Conservation (phyloP, 768 basidiomycete genomes). For the Baorangia bicolor region DNA sequence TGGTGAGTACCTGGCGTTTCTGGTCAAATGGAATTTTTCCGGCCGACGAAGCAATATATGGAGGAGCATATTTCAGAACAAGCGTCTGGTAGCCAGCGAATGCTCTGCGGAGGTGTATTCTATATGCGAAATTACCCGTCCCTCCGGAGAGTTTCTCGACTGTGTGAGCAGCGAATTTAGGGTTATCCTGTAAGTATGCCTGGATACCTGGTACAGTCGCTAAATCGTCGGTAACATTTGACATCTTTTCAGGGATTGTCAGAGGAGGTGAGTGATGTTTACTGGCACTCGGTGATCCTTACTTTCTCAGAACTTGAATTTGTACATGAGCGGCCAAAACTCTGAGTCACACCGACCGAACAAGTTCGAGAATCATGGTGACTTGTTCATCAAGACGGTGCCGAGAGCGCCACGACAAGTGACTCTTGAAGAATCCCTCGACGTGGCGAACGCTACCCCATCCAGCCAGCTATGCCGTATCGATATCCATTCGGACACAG, state of each 20-base stretch:
- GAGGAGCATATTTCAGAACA: constrained; percentile 58
- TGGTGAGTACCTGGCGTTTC: constrained; percentile 50
- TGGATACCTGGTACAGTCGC: constrained; percentile 32
- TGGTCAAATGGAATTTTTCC: constrained; percentile 35
- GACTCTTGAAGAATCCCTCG: background rate
- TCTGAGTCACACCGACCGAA: constrained; percentile 15
- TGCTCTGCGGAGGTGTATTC: constrained; percentile 43
- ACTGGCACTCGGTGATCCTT: background rate
- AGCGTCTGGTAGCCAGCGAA: constrained; percentile 45
- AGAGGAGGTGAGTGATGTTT: background rate
- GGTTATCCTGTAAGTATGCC: constrained; percentile 46
- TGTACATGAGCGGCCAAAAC: background rate
- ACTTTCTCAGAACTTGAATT: background rate
- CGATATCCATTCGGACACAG: background rate
- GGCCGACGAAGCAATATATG: constrained; percentile 36
- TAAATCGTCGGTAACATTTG: constrained; percentile 23
- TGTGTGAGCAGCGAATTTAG: constrained; percentile 41
- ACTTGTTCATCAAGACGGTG: constrained; percentile 1
- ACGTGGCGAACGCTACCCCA: background rate
- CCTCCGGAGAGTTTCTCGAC: constrained; percentile 51
- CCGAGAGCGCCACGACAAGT: background rate
- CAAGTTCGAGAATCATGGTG: background rate
- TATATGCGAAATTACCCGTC: constrained; percentile 54
- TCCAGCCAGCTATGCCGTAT: background rate
- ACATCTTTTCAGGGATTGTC: constrained; percentile 13